Percentiles rank a stretch among this genome's conserved stretches.
Evolutionary conservation across 768 basidiomycete species (phyloP).

Genomic region (Vishniacozyma victoriae): DNA sequence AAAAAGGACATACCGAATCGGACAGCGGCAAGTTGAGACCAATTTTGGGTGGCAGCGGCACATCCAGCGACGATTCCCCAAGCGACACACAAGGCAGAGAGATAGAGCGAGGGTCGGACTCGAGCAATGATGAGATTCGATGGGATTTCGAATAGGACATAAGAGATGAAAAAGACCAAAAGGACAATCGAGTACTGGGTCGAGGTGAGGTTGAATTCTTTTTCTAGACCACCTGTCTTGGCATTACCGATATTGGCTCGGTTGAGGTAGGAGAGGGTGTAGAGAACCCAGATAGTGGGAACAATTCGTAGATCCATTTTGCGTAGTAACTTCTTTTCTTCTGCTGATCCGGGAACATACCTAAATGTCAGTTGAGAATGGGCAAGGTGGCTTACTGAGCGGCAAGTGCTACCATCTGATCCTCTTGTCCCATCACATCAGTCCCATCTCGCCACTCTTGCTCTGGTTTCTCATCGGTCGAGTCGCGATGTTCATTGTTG

Average conservation of each 20-base stretch:
- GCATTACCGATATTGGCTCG: constrained; percentile 46
- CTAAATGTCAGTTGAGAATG: background rate
- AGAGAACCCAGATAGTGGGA: constrained; percentile 34
- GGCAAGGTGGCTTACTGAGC: background rate
- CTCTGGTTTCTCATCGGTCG: background rate
- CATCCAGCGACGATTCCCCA: constrained; percentile 45
- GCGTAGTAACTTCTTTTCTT: constrained; percentile 29
- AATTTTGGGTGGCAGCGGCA: constrained; percentile 39
- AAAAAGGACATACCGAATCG: no score
- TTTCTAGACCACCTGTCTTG: constrained; percentile 43
- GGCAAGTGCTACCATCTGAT: constrained; percentile 22
- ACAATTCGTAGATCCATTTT: constrained; percentile 38
- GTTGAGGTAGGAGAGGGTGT: constrained; percentile 38
- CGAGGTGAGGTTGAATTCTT: constrained; percentile 40
- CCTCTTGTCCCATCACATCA: constrained; percentile 10
- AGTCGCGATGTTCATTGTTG: background rate
- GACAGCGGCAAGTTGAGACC: constrained; percentile 33
- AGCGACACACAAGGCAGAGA: constrained; percentile 37
- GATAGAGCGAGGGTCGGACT: constrained; percentile 41
- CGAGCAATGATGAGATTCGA: constrained; percentile 40
- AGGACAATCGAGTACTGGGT: constrained; percentile 43
- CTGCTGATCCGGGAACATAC: constrained; percentile 31
- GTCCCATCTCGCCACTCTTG: constrained; percentile 25
- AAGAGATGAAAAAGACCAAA: constrained; percentile 32
- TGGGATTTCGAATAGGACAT: constrained; percentile 38